A percentile compares a stretch with the other conserved stretches of the same genome.
These are phyloP conservation scores for Actinomortierella ambigua DNA, from an alignment of 371 early-diverging fungal genomes.

Conservation along the genomic window DNA sequence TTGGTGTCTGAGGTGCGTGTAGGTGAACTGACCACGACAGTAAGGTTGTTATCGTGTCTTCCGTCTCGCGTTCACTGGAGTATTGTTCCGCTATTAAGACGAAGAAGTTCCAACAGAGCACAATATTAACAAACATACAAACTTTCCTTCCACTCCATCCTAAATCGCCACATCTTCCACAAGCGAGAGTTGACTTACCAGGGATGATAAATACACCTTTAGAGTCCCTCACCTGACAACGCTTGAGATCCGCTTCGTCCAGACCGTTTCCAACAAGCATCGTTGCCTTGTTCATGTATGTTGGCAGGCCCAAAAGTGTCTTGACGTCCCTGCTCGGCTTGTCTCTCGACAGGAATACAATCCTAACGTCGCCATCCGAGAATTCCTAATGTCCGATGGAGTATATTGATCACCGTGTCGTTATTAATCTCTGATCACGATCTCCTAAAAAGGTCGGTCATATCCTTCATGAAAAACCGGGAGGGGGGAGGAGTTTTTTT, in stretches of 20 bases:
- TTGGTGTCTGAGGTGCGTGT: constrained; percentile 59
- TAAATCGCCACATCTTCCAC: too few species aligned
- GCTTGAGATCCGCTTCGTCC: constrained; percentile 32
- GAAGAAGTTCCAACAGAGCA: background rate
- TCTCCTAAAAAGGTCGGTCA: too few species aligned
- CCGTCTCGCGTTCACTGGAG: constrained; percentile 20
- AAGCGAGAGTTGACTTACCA: constrained; percentile 30
- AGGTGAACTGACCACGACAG: constrained; percentile 49
- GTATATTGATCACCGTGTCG: too few species aligned
- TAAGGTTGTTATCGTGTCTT: constrained; percentile 41
- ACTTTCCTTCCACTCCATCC: too few species aligned
- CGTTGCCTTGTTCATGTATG: constrained; percentile 34
- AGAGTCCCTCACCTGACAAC: constrained; percentile 51
- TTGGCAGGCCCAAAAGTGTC: constrained; percentile 39
- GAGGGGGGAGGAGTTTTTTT: too few species aligned
- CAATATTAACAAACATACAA: background rate
- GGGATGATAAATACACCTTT: constrained; percentile 57
- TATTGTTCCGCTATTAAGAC: constrained; percentile 8
- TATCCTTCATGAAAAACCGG: too few species aligned
- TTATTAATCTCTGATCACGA: too few species aligned
- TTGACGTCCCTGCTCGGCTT: constrained; percentile 59
- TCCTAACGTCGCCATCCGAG: constrained; percentile 49
- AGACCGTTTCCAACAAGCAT: constrained; percentile 43
- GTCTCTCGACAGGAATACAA: constrained; percentile 63
- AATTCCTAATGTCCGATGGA: constrained; percentile 47